Evolutionary conservation across 2,329 filamentous ascomycete species (phyloP), one percentile per base, ranked within the genome.

Genomic region (Aspergillus luchuensis): DNA sequence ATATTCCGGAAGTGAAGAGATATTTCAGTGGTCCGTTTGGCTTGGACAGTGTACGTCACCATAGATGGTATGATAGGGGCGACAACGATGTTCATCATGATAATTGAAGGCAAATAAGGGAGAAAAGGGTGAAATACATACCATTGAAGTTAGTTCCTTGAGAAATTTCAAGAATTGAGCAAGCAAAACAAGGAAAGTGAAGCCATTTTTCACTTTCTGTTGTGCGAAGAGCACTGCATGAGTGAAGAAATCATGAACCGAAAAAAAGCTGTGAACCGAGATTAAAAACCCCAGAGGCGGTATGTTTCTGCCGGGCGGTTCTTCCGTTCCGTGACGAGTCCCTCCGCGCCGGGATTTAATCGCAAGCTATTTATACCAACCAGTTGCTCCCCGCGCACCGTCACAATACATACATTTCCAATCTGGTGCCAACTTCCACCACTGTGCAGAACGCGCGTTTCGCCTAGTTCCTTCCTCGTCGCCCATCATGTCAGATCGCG

Each of bases 1-100:
- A 68, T 55, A 59, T 52, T 45, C 28, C 21, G 45, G 7, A 49
- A 62, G 25, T 54, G 51, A 56, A 43, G 53, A 63, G 47, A 56
- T 48, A 67, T 64, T 72, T 85, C 82, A 85, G 82, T 77, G 75
- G 83, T 85, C 82, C 82, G 81, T 85, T 86, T 85, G 84, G 84
- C 81, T 80, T 74, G 79, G 82, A 85, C 83, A 83, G 81, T 73
- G 83, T 84, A 81, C 80, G 79, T 86, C 84, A 85, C 82, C 84
- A 86, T 73, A 68, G 72, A 76, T 78, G 74, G 82, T 85, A 78
- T 79, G 84, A 85, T 86, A 86, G 84, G 84, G 84, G 84, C 84
- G 84, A 86, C 84, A 86, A 81, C 77, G 76, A 78, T 67, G 78
- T 81, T 86, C 84, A 86, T 86, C 84, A 84, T 80, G 66, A 65